phyloP scores from a whole-genome alignment of 2,329 filamentous ascomycete species.

The Blastomyces parvus region DNA sequence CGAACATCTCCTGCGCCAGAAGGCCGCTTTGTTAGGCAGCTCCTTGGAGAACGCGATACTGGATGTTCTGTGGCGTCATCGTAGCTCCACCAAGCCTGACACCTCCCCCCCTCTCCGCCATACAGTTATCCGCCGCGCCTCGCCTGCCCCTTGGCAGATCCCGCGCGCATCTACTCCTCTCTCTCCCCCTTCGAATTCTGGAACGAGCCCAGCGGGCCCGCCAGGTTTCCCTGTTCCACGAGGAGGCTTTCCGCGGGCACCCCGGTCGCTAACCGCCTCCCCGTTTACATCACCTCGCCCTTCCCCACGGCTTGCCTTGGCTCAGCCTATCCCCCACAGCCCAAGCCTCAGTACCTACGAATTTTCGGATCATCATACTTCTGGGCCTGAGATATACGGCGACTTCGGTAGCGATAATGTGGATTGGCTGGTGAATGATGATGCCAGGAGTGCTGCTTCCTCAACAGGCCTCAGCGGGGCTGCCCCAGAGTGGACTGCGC shows the following conservation, averaged over 20 bases:
- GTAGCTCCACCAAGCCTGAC: conserved; percentile 38
- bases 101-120: conserved; percentile 80
- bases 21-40: conserved; percentile 64
- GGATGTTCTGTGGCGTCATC: conserved; percentile 68
- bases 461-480: conserved; percentile 71
- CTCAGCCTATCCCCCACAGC: conserved; percentile 89
- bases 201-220: conserved; percentile 72
- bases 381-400: conserved; percentile 75
- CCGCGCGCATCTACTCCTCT: conserved; percentile 66
- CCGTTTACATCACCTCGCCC: conserved; percentile 91
- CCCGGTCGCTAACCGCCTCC: conserved; percentile 66
- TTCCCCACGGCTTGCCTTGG: conserved; percentile 81
- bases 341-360: conserved; percentile 92
- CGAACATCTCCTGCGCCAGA: conserved; percentile 71
- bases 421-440: conserved; percentile 88
- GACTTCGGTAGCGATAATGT: conserved; percentile 90
- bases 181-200: conserved; percentile 66
- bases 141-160: conserved; percentile 86
- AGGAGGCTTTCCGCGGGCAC: conserved; percentile 65
- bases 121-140: conserved; percentile 79
- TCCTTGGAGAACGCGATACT: conserved; percentile 82
- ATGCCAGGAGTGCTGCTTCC: conserved; percentile 69
- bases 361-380: conserved; percentile 72
- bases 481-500: conserved; percentile 69
- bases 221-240: conserved; percentile 66